A percentile compares a stretch with the other conserved stretches of the same genome.
phyloP scores from a whole-genome alignment of 1,284 basidiomycete genomes.

The Neonothopanus nambi region DNA sequence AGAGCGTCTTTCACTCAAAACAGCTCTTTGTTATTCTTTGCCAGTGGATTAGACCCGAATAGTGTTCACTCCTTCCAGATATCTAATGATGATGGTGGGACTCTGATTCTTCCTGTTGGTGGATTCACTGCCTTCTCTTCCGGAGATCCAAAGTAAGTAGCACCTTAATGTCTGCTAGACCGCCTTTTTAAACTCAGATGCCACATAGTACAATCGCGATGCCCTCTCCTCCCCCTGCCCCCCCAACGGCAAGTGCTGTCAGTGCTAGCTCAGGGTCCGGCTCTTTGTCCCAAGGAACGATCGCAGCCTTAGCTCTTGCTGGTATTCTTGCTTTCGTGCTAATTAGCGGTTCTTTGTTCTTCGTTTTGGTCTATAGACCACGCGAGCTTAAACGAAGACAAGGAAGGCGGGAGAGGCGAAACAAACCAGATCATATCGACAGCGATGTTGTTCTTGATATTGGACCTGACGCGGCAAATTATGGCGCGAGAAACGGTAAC shows the following conservation, averaged over 20 bases:
- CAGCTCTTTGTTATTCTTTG: conserved; percentile 58
- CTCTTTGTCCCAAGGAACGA: conserved; percentile 47
- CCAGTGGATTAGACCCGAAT: conserved; percentile 56
- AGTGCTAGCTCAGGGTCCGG: not conserved
- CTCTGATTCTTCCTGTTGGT: conserved; percentile 35
- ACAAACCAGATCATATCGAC: conserved; percentile 13
- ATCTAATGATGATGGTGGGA: conserved; percentile 54
- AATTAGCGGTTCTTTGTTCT: conserved; percentile 39
- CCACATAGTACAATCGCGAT: not conserved
- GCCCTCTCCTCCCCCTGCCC: conserved; percentile 18
- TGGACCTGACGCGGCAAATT: conserved; percentile 1
- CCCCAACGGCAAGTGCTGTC: conserved; percentile 18
- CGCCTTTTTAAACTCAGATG: not conserved
- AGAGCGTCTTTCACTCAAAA: conserved; percentile 53
- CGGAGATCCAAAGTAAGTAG: conserved; percentile 35
- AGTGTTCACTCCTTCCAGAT: conserved; percentile 51
- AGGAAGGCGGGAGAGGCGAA: conserved; percentile 26
- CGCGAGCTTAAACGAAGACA: conserved; percentile 31
- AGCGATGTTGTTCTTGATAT: conserved; percentile 27
- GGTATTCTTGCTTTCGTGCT: conserved; percentile 51
- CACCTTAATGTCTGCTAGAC: not conserved
- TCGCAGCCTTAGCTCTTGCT: conserved; percentile 62
- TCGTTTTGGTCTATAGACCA: conserved; percentile 45
- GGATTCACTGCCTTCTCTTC: conserved; percentile 35
- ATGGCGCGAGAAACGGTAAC: not conserved